Evolutionary conservation across 352 stramenopile species (phyloP).

Genomic region (Globisporangium acanthophoron): DNA sequence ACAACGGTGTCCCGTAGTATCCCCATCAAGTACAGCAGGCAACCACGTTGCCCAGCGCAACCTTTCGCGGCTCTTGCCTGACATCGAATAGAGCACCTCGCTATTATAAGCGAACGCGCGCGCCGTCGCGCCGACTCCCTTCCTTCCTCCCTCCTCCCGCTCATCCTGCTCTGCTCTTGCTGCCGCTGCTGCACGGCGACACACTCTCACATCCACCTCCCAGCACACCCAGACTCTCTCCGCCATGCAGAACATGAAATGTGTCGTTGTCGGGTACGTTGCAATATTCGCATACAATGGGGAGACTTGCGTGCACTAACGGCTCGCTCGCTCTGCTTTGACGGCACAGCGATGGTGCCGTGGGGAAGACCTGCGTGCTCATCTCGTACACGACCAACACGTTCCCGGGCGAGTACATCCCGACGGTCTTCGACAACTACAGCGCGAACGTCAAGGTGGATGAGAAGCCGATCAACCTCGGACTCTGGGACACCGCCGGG

Average conservation of each 20-base stretch:
- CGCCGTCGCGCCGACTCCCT: not conserved
- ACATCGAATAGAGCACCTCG: not conserved
- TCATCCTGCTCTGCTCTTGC: not conserved
- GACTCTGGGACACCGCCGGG: constrained; percentile 95
- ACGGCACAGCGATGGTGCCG: constrained; percentile 85
- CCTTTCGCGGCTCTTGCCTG: not conserved
- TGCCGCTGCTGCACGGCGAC: no score
- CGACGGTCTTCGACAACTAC: constrained; percentile 95
- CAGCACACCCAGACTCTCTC: constrained; percentile 5
- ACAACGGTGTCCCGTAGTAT: not conserved
- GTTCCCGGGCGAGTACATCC: constrained; percentile 96
- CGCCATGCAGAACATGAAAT: constrained; percentile 95
- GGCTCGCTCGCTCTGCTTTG: constrained; percentile 6
- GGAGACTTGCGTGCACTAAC: not conserved
- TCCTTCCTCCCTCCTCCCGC: not conserved
- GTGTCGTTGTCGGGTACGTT: constrained; percentile 85
- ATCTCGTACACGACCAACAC: constrained; percentile 97
- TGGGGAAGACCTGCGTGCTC: constrained; percentile 96
- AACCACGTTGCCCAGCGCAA: not conserved
- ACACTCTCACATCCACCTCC: constrained; percentile 5
- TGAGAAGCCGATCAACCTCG: constrained; percentile 93
- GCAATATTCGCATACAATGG: not conserved
- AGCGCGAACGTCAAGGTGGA: constrained; percentile 92
- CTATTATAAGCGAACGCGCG: not conserved
- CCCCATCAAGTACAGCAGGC: not conserved